These are phyloP conservation scores for Solanum chilense DNA, from an alignment of 257 asterid species.

Conservation along the genomic window DNA sequence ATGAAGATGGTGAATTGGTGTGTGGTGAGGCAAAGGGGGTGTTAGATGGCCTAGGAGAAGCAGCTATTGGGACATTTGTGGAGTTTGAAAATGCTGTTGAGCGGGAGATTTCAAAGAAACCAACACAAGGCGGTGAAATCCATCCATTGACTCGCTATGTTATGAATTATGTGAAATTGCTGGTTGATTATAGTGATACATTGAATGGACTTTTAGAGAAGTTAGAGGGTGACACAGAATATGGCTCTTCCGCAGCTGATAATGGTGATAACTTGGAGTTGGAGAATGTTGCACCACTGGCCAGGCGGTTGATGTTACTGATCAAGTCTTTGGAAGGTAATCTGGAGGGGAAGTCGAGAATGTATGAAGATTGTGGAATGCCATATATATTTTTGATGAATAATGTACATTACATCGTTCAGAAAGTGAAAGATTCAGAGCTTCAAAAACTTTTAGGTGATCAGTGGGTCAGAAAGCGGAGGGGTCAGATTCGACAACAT, in stretches of 20 bases:
- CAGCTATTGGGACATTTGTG: constrained; percentile 82
- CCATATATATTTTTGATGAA: constrained; percentile 82
- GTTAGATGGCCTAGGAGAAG: constrained; percentile 62
- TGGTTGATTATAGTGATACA: constrained; percentile 74
- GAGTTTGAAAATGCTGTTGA: constrained; percentile 91
- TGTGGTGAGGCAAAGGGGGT: constrained; percentile 80
- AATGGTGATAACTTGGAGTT: constrained; percentile 27
- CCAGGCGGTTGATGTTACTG: constrained; percentile 47
- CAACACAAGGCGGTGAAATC: constrained; percentile 73
- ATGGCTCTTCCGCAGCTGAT: constrained; percentile 7
- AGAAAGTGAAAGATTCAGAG: constrained; percentile 86
- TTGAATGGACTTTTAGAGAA: constrained; percentile 52
- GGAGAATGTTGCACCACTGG: constrained; percentile 44
- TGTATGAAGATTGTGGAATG: constrained; percentile 84
- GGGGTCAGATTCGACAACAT: constrained; percentile 72
- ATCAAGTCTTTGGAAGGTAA: constrained; percentile 71
- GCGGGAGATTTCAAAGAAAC: constrained; percentile 75
- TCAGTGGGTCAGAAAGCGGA: constrained; percentile 67
- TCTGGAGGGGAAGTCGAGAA: constrained; percentile 71
- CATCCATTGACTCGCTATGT: constrained; percentile 91
- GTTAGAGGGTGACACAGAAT: constrained; percentile 22
- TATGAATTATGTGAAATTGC: constrained; percentile 83
- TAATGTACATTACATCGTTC: constrained; percentile 79
- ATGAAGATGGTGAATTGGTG: constrained; percentile 75
- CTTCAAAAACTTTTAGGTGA: constrained; percentile 76